Evolutionary conservation across 805 yeast species (phyloP).

Genomic region (Saccharomyces jurei): DNA sequence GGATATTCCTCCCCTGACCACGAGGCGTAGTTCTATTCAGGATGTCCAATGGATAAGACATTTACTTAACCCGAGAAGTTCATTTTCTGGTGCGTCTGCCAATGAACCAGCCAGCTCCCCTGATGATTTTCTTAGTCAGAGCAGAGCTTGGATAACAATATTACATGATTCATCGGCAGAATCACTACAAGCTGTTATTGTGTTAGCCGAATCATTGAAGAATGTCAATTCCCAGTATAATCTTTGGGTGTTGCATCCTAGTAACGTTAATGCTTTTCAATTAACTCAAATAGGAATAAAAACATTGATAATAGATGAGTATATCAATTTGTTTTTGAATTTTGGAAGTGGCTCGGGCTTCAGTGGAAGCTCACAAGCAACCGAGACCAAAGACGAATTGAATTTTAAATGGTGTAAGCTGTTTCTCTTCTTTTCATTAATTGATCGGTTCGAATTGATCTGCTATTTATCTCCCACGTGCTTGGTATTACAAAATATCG

Average conservation of each 20-base stretch:
- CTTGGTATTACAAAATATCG: constrained; percentile 24
- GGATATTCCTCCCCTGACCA: constrained; percentile 3
- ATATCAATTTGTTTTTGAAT: background rate
- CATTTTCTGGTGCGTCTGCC: constrained; percentile 25
- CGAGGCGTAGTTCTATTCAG: constrained; percentile 26
- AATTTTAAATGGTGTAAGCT: constrained; percentile 11
- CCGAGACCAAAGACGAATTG: background rate
- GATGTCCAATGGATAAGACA: constrained; percentile 29
- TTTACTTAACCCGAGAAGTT: constrained; percentile 30
- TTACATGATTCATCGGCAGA: constrained; percentile 15
- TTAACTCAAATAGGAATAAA: constrained; percentile 10
- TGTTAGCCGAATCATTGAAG: constrained; percentile 19
- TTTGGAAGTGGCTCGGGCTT: background rate
- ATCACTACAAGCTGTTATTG: constrained; percentile 18
- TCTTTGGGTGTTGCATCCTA: constrained; percentile 18
- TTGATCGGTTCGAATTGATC: constrained; percentile 19
- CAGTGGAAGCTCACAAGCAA: background rate
- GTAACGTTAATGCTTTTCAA: constrained; percentile 11
- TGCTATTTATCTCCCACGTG: constrained; percentile 28
- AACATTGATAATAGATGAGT: constrained; percentile 5
- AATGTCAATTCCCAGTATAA: constrained; percentile 18
- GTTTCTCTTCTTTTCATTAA: constrained; percentile 17
- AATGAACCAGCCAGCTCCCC: constrained; percentile 12
- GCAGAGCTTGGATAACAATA: constrained; percentile 26
- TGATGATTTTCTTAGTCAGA: background rate